Base-by-base conservation (phyloP, 495 filamentous ascomycete species). In the Talaromyces nanjingensis region DNA sequence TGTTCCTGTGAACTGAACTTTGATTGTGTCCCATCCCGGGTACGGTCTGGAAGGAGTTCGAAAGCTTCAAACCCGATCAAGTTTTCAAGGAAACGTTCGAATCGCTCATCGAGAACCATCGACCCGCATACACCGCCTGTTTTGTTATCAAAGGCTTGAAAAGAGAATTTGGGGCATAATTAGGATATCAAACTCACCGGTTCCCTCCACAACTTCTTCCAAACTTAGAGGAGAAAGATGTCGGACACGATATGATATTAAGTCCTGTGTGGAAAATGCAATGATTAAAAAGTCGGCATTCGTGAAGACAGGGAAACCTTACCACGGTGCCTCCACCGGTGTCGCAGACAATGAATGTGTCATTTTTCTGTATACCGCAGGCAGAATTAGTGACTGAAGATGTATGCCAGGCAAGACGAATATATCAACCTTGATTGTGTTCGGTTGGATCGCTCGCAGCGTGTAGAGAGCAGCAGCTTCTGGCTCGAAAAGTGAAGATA, bases 291-390 rank as follows among this genome's bases (percentile, higher is more conserved):
- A 11, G 7, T 20, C 47, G 7, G 12, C n/a, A 5, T n/a, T n/a
- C n/a, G n/a, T n/a, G n/a, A n/a, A n/a, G n/a, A n/a, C n/a, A 42
- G 37, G 47, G 18, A 5, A 77, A 70, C 60, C 84, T 64, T 67
- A 83, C 84, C 20, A 85, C 82, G 2, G 84, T 87, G 16, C 83
- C 84, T 34, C 84, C 84, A 6, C 84, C 84, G 25, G 83, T 82
- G 67, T 86, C 83, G 55, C 81, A 83, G 1, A 86, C 78, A 45
- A 86, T 74, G 64, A 85, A 77, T 25, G 74, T 74, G 63, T 81
- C 75, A 1, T 67, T 68, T 54, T 71, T 66, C 78, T 81, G n/a
- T n/a, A n/a, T n/a, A n/a, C n/a, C n/a, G n/a, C n/a, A n/a, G n/a
- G n/a, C n/a, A n/a, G n/a, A n/a, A n/a, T n/a, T n/a, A n/a, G n/a